phyloP scores from a whole-genome alignment of 179 eudicot species.

The Beta macrorhiza region DNA sequence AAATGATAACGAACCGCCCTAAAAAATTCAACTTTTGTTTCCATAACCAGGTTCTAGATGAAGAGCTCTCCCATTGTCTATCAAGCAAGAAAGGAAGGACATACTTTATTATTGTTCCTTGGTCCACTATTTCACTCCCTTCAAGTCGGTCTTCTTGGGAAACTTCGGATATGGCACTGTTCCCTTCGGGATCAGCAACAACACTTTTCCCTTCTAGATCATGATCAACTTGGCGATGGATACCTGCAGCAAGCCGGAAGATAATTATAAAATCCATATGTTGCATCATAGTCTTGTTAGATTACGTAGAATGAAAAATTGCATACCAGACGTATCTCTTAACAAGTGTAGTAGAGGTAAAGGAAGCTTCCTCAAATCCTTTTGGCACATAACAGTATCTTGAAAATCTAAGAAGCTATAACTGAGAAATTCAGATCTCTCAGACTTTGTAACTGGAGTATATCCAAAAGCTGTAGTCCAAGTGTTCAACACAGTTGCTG shows the following conservation, averaged over 20 bases:
- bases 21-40: background rate
- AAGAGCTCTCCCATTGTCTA: background rate
- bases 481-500: constrained; percentile 57
- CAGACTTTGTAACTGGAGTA: constrained; percentile 46
- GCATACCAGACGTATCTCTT: constrained; percentile 28
- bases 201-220: constrained; percentile 21
- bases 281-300: background rate
- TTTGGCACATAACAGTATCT: constrained; percentile 81
- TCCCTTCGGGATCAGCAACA: constrained; percentile 37
- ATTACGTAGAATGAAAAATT: background rate
- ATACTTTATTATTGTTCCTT: constrained; percentile 42
- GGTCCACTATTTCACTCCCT: constrained; percentile 36
- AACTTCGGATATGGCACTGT: constrained; percentile 45
- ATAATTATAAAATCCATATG: background rate
- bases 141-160: constrained; percentile 45
- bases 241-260: constrained; percentile 34
- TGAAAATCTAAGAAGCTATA: constrained; percentile 75
- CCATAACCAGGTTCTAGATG: background rate
- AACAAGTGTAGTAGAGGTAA: constrained; percentile 14
- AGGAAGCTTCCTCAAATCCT: constrained; percentile 41
- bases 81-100: constrained; percentile 24
- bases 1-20: no score
- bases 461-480: constrained; percentile 84
- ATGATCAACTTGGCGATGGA: constrained; percentile 19
- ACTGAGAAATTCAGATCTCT: constrained; percentile 53